Conservation (phyloP, 2,329 filamentous ascomycete genomes). For the Gnomoniopsis smithogilvyi region DNA sequence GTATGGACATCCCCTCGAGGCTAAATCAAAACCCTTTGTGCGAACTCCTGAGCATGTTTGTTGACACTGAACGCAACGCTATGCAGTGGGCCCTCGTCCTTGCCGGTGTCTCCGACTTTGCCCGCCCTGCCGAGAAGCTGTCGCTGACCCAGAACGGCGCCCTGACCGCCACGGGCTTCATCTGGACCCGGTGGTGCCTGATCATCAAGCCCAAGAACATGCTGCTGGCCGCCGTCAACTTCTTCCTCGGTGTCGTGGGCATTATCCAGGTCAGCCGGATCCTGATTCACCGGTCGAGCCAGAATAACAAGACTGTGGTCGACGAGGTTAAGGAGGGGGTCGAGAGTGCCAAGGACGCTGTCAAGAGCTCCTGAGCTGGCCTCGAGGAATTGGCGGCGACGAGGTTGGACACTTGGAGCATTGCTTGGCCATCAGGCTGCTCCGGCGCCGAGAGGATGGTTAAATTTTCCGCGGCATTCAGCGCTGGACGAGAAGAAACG, state of each 20-base stretch:
- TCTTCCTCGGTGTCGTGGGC: constrained; percentile 91
- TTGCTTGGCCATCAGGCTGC: background rate
- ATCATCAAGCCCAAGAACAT: constrained; percentile 94
- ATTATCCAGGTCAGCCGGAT: constrained; percentile 80
- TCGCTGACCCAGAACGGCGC: constrained; percentile 90
- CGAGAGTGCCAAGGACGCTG: constrained; percentile 22
- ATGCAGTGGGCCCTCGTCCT: constrained; percentile 86
- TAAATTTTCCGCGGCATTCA: background rate
- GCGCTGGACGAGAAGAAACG: background rate
- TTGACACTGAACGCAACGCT: constrained; percentile 35
- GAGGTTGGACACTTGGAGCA: background rate
- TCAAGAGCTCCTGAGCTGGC: background rate
- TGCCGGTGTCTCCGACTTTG: constrained; percentile 87
- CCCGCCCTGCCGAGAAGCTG: constrained; percentile 86
- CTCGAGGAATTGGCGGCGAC: background rate
- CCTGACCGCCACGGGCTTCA: constrained; percentile 83
- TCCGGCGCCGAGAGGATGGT: background rate
- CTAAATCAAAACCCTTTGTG: no score
- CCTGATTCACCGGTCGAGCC: constrained; percentile 57
- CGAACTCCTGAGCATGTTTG: no score
- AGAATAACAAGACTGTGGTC: constrained; percentile 46
- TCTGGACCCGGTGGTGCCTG: constrained; percentile 99
- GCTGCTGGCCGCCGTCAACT: constrained; percentile 95
- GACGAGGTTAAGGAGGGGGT: constrained; percentile 31
- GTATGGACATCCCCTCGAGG: constrained; percentile 29